Evolutionary conservation across 148 eudicot genomes (phyloP).

Genomic region (Amaranthus palmeri): DNA sequence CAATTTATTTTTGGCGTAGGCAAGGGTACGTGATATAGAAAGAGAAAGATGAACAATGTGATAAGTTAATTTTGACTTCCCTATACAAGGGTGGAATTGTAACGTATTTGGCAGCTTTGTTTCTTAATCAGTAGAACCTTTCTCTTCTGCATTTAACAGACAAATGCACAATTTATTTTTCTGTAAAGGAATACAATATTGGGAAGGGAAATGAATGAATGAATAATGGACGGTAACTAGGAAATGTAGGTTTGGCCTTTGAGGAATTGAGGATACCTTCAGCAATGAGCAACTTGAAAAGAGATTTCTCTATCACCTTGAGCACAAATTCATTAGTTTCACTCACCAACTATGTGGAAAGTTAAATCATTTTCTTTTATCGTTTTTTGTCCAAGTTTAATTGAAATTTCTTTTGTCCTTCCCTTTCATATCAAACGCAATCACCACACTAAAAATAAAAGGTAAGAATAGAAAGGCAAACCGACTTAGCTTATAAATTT

Average conservation of each 20-base stretch:
- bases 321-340: neutral
- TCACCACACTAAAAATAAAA: neutral
- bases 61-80: neutral
- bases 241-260: neutral
- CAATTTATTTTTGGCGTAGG: neutral
- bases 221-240: neutral
- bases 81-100: neutral
- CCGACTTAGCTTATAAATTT: slow-evolving; percentile 8
- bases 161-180: neutral
- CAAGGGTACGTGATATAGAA: neutral
- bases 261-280: neutral
- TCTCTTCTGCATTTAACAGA: neutral
- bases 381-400: neutral
- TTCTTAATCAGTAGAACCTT: neutral
- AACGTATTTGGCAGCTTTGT: neutral
- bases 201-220: neutral
- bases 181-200: neutral
- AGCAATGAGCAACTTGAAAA: neutral
- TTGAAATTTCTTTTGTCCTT: neutral
- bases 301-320: neutral
- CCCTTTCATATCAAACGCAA: neutral
- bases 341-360: neutral
- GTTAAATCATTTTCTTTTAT: neutral
- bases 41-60: neutral
- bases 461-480: neutral